Base-by-base conservation (phyloP, 768 basidiomycete genomes). In the Gautieria morchelliformis region DNA sequence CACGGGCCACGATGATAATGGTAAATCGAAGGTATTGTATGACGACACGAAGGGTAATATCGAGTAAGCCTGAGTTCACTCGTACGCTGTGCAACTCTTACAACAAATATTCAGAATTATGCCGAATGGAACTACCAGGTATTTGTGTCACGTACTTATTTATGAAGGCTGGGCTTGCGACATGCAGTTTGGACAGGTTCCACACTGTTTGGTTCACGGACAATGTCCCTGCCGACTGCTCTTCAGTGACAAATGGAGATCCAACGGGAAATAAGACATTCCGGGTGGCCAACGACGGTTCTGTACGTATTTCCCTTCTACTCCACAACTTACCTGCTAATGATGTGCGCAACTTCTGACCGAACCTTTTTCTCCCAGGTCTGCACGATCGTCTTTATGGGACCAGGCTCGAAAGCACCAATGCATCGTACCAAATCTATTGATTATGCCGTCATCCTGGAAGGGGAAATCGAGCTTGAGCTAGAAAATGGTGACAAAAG, bases 361-460 rank as follows among this genome's bases (percentile, higher is more conserved):
- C 40, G 14, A 8, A 49, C 9, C 24, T 37, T 19, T 30, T 12
- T 10, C 52, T 6, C 40, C 14, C 41, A 55, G 40, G 27, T 45
- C 3, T 32, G 30, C 20, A 15, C 19, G 10, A 20, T 55, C 19
- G 53, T 32, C 9, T 55, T 3, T 14, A 30, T 33, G n/a, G 9
- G 15, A 5, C 45, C 53, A 42, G 45, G 45, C 17, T 10, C 41
- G 24, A 10, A 14, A 14, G 39, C 53, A 4, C 40, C 39, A 10
- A 55, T 44, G 45, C 53, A 55, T 27, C 12, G 19, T 19, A 55
- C 53, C 42, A 24, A 42, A 45, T 44, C 53, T n/a, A 44, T 55
- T 27, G 53, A 55, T 45, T 55, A 44, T 20, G 53, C 8, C 8
- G 53, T 55, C 27, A 19, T 55, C 17, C 40, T 55, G 30, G 45